Evolutionary conservation across 805 yeast genomes (phyloP), one percentile per base, ranked within the genome.

Genomic region (Pichia kluyveri): DNA sequence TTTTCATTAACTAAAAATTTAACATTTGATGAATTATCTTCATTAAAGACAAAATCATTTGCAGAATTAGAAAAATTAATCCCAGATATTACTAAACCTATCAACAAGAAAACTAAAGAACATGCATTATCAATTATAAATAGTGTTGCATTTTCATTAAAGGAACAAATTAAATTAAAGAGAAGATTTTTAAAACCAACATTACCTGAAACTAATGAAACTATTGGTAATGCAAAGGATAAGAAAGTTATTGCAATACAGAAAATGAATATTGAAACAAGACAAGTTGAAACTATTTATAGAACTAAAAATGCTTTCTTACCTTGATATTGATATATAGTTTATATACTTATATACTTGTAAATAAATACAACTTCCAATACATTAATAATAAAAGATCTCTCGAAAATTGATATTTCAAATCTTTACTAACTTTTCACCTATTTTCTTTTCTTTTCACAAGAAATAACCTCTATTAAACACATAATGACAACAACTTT

Each of bases 241-340:
- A 79, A 79, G 57, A 71, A 73, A 26, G 71, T 77, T 18, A 63
- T 71, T 38, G 69, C 75, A 14, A 69, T 76, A 47, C 75, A 76
- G 55, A 74, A 81, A 49, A 86, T 82, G 75, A 81, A 86, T 61
- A 76, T 79, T 47, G 71, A 67, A 23, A 71, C 71, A 42, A 70
- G 77, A 54, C 69, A 63, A 50, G 69, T 82, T 38, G 80, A 78
- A 51, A 66, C 71, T 8, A 68, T 82, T 50, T 70, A 75, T 47
- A 77, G 84, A 65, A 68, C 78, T 31, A 75, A 71, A 55, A 73
- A 69, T 31, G 80, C 81, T 10, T 78, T 77, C 49, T 42, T 58
- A 26, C 48, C 51, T 23, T 46, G 38, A 38, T n/a, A 12, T 23
- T 46, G 38, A 38, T n/a, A 12, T 27, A 30, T 32, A 23, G 11